These are phyloP conservation scores for Hanseniaspora lindneri DNA, from an alignment of 805 yeast genomes.

Conservation along the genomic window DNA sequence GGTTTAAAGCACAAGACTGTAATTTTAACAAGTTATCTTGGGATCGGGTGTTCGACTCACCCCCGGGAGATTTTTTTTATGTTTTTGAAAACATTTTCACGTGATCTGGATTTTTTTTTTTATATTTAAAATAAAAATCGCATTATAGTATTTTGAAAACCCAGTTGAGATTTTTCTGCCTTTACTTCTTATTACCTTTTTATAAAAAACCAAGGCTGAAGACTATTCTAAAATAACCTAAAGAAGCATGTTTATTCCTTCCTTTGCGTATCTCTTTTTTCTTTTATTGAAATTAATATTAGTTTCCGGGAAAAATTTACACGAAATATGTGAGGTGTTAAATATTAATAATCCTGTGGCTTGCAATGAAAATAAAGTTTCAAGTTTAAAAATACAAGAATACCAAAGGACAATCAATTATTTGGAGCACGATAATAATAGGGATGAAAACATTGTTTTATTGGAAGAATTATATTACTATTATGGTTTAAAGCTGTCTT, in stretches of 20 bases:
- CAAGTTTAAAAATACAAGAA: conserved; percentile 4
- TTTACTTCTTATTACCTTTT: too few relatives aligned
- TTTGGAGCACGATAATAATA: neutral
- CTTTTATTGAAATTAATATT: neutral
- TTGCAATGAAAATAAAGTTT: conserved; percentile 5
- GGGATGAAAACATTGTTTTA: neutral
- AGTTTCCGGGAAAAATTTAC: neutral
- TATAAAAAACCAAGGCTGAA: too few relatives aligned
- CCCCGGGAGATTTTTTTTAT: conserved; percentile 34
- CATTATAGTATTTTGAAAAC: too few relatives aligned
- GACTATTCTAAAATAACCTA: neutral
- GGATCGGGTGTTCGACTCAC: conserved; percentile 43
- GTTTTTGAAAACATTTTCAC: conserved; percentile 1
- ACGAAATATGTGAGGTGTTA: neutral
- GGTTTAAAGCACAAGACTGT: conserved; percentile 39
- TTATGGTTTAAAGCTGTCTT: conserved; percentile 6
- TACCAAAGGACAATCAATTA: conserved; percentile 8
- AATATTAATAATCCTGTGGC: conserved; percentile 4
- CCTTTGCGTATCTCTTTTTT: neutral
- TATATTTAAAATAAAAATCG: too few relatives aligned
- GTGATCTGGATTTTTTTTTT: conserved; percentile 14
- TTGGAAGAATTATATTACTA: conserved; percentile 10
- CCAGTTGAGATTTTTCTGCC: too few relatives aligned
- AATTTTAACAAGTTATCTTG: conserved; percentile 33
- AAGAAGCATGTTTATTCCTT: neutral